phyloP scores from a whole-genome alignment of 108 stramenopile genomes.

The Parmales sp. region DNA sequence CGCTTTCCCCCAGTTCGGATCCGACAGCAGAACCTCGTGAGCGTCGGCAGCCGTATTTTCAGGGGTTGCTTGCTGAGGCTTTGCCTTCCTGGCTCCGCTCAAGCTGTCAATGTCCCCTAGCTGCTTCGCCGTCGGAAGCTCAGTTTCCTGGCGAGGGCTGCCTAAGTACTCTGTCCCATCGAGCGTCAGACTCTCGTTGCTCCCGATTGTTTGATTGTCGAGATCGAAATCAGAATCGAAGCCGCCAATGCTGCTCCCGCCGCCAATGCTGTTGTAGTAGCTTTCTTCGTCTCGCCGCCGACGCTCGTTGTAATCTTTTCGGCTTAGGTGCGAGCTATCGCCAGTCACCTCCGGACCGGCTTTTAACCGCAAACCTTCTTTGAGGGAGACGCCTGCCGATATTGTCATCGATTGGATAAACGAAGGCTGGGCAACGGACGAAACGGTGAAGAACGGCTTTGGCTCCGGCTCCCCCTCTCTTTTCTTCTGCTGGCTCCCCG shows the following conservation, averaged over 20 bases:
- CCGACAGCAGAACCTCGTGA: background rate
- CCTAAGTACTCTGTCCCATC: background rate
- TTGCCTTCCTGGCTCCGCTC: background rate
- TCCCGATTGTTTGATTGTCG: background rate
- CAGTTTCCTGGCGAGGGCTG: background rate
- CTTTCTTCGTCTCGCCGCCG: background rate
- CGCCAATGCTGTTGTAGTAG: background rate
- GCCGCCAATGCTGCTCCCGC: background rate
- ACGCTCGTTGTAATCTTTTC: background rate
- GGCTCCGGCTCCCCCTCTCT: background rate
- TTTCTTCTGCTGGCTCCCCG: background rate
- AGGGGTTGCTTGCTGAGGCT: background rate
- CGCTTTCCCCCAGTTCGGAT: background rate
- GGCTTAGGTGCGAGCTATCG: background rate
- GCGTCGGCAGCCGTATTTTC: background rate
- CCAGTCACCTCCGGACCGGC: slow-evolving; percentile 5
- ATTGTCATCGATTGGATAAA: slow-evolving; percentile 2
- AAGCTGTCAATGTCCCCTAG: background rate
- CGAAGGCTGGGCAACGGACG: background rate
- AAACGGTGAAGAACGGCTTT: background rate
- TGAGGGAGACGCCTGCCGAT: background rate
- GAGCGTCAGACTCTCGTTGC: background rate
- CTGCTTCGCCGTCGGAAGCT: background rate
- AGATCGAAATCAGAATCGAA: background rate
- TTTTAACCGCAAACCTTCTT: background rate